Conservation (phyloP, 1,139 yeast genomes). For the Zygosaccharomyces pseudobailii region DNA sequence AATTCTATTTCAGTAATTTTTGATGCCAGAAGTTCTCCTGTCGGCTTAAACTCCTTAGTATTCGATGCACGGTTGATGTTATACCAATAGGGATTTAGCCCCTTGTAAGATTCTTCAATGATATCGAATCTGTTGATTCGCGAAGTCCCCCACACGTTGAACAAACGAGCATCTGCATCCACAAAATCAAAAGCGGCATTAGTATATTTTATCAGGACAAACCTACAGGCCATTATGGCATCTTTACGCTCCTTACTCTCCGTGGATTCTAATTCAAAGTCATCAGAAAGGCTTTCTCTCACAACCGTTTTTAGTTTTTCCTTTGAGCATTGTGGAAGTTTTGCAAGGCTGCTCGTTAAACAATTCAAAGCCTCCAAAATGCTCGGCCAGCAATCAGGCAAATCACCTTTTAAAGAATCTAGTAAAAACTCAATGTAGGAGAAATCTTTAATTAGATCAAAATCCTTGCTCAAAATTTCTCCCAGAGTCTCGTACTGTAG, state of each 20-base stretch:
- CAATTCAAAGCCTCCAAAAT: conserved; percentile 71
- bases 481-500: conserved; percentile 78
- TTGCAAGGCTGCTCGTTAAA: conserved; percentile 47
- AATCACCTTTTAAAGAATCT: conserved; percentile 65
- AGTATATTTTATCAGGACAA: conserved; percentile 60
- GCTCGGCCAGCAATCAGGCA: conserved; percentile 56
- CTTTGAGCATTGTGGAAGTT: conserved; percentile 40
- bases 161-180: conserved; percentile 62
- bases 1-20: conserved; percentile 38
- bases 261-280: conserved; percentile 19
- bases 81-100: conserved; percentile 70
- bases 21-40: conserved; percentile 42
- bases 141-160: conserved; percentile 64
- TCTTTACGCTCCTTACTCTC: conserved; percentile 27
- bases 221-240: conserved; percentile 44
- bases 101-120: conserved; percentile 75
- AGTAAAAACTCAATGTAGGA: conserved; percentile 61
- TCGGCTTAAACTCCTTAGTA: conserved; percentile 39
- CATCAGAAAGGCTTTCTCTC: conserved; percentile 38
- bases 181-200: conserved; percentile 63
- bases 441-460: conserved; percentile 46
- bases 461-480: conserved; percentile 50
- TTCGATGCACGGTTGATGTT: conserved; percentile 42
- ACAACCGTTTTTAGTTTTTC: conserved; percentile 43
- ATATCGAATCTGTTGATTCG: conserved; percentile 61